A percentile compares a stretch with the other conserved stretches of the same genome.
Conservation (phyloP, 2,329 filamentous ascomycete genomes). For the Colletotrichum lupini region DNA sequence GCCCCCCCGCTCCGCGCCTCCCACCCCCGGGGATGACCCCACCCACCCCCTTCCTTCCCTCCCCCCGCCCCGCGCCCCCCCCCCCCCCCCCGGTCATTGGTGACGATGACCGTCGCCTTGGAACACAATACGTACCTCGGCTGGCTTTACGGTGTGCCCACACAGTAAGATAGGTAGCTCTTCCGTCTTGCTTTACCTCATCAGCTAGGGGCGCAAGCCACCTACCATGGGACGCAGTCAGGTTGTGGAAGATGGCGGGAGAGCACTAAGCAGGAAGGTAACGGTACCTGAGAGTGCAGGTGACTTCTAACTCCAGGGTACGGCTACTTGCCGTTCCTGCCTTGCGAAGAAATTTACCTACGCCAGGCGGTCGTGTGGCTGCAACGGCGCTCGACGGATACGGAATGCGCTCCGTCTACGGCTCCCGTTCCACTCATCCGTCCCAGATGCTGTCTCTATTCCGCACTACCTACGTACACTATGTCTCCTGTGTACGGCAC, state of each 20-base stretch:
- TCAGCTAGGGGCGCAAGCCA: neutral
- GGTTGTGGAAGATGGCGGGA: neutral
- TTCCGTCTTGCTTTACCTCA: neutral
- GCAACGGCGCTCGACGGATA: slow-evolving; percentile 14
- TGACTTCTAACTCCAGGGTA: neutral
- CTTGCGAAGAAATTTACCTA: neutral
- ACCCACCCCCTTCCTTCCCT: too few species aligned
- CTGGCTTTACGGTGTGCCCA: neutral
- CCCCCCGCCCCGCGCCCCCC: too few species aligned
- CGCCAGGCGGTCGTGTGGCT: slow-evolving; percentile 5
- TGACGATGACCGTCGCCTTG: neutral
- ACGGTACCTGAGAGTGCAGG: neutral
- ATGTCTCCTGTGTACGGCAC: too few species aligned
- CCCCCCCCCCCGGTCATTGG: neutral
- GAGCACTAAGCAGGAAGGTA: neutral
- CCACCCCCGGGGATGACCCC: too few species aligned
- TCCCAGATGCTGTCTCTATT: neutral
- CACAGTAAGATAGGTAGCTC: too few species aligned
- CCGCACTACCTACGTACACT: too few species aligned
- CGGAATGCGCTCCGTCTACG: slow-evolving; percentile 29
- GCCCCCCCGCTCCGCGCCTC: too few species aligned
- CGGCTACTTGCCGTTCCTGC: neutral
- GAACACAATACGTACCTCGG: neutral
- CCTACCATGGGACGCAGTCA: neutral
- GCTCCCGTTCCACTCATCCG: neutral